Base-by-base conservation (phyloP, 1,139 yeast genomes). In the Blastobotrys arbuscula region DNA sequence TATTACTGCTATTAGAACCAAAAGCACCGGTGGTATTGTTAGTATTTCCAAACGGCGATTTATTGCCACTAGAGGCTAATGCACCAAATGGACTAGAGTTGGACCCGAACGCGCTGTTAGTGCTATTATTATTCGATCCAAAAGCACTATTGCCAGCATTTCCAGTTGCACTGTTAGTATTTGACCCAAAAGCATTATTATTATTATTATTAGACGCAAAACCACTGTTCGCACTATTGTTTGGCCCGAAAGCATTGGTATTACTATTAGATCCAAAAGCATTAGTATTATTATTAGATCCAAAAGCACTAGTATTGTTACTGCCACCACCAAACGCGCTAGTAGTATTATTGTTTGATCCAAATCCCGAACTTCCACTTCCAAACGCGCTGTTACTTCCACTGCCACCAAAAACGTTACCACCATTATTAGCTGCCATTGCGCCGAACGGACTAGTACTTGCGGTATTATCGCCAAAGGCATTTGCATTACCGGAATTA, bases 151-250 rank as follows among this genome's bases (percentile, higher is more conserved):
- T 35, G 4, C 39, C 9, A 12, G 47, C 28, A n/a, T 19, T 30
- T n/a, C 45, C 47, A 9, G 31, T 26, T 26, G 31, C 21, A 30
- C 37, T 33, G 18, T 20, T n/a, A 12, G 23, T 36, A 13, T 13
- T 26, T 4, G n/a, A 12, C 23, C 55, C 54, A 43, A 50, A 51
- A 16, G 52, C 51, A 23, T 48, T 42, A 7, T 19, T 23, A n/a
- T 42, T 38, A 18, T 24, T 34, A 15, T 36, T 23, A 26, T 43
- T 36, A 28, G 24, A 31, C 2, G 52, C 56, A 42, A 50, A 51
- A 2, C 51, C 45, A 35, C 52, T 42, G 31, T 24, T 2, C 26
- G 26, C 34, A 10, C 39, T 13, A 28, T 13, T 28, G 31, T n/a
- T n/a, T n/a, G n/a, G n/a, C n/a, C 46, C 49, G 38, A 37, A 36